Conservation (phyloP, 257 asterid species). For the Haberlea rhodopensis region DNA sequence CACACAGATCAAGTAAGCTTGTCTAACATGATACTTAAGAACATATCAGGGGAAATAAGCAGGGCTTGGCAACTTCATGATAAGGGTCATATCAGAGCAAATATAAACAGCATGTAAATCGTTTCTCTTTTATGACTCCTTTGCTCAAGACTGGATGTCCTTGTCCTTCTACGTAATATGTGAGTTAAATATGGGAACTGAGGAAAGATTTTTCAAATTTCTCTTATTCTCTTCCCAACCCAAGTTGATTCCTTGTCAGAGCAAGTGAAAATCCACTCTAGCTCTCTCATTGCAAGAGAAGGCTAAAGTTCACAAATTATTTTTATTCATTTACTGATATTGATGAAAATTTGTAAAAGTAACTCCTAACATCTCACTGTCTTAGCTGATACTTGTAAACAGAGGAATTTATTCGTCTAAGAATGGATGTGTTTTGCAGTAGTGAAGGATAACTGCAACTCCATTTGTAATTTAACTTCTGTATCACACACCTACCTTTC, state of each 20-base stretch:
- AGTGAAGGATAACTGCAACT: too few relatives aligned
- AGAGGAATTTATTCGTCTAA: neutral
- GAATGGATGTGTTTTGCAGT: too few relatives aligned
- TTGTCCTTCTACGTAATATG: neutral
- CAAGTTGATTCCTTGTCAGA: too few relatives aligned
- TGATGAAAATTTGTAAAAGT: too few relatives aligned
- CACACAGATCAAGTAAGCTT: conserved; percentile 6
- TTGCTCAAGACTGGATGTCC: neutral
- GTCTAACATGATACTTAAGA: neutral
- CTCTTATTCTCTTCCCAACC: too few relatives aligned
- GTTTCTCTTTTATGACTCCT: neutral
- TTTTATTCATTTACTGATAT: neutral
- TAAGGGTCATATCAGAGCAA: neutral
- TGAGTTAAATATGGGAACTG: neutral
- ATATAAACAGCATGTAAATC: neutral
- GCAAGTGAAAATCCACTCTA: too few relatives aligned
- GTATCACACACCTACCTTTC: too few relatives aligned
- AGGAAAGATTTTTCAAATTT: too few relatives aligned
- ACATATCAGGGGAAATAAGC: neutral
- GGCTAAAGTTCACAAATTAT: too few relatives aligned
- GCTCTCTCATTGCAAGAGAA: too few relatives aligned
- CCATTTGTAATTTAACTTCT: too few relatives aligned
- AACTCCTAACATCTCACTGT: neutral
- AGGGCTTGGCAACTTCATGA: neutral
- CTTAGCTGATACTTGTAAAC: neutral